A percentile compares a stretch with the other conserved stretches of the same genome.
Evolutionary conservation across 2,329 filamentous ascomycete genomes (phyloP).

Genomic region (Chalaropsis ovoidea): DNA sequence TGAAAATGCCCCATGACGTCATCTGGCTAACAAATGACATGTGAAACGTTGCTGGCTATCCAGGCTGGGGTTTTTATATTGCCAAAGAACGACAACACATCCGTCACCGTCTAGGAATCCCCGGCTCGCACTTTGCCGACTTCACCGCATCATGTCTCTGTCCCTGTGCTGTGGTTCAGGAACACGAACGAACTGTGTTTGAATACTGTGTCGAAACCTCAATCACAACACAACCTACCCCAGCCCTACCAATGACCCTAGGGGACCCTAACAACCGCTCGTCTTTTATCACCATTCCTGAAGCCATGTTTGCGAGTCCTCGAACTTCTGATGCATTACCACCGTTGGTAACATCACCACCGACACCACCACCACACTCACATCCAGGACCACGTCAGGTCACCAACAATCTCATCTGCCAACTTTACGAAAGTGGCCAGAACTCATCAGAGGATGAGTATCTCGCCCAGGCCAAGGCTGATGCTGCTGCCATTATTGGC

Average conservation of each 20-base stretch:
- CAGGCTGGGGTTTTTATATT: slow-evolving; percentile 25
- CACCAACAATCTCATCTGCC: slow-evolving; percentile 19
- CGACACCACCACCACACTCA: background rate
- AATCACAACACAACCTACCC: slow-evolving; percentile 22
- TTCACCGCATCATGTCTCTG: slow-evolving; percentile 23
- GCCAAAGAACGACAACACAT: slow-evolving; percentile 22
- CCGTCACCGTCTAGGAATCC: slow-evolving; percentile 22
- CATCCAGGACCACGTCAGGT: background rate
- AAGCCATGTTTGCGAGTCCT: slow-evolving; percentile 19
- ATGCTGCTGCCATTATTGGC: slow-evolving; percentile 20
- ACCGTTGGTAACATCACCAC: background rate
- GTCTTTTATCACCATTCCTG: slow-evolving; percentile 24
- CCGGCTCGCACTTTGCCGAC: slow-evolving; percentile 19
- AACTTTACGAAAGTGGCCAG: slow-evolving; percentile 19
- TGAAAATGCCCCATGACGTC: slow-evolving; percentile 16
- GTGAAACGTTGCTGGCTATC: slow-evolving; percentile 20
- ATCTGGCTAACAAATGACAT: slow-evolving; percentile 21
- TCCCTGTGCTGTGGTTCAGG: slow-evolving; percentile 22
- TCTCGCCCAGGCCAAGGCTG: slow-evolving; percentile 20
- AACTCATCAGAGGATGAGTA: slow-evolving; percentile 21
- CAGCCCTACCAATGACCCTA: slow-evolving; percentile 22
- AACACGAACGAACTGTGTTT: slow-evolving; percentile 24
- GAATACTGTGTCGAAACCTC: slow-evolving; percentile 23
- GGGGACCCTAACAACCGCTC: slow-evolving; percentile 23
- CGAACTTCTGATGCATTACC: background rate